phyloP scores from a whole-genome alignment of 768 basidiomycete genomes.

The Suillus cothurnatus region DNA sequence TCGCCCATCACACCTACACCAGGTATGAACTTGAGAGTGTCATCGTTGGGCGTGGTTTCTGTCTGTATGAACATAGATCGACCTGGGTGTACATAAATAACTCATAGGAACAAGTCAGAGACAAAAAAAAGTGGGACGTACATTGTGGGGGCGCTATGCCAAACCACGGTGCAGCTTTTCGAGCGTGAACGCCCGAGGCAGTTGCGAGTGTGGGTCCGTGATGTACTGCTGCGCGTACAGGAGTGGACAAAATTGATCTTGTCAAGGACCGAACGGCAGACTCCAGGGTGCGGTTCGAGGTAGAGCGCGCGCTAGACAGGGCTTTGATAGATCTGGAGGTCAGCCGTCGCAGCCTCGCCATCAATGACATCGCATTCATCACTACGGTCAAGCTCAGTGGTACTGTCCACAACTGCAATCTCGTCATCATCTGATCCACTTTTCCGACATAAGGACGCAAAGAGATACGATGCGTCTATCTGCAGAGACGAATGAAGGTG shows the following conservation, averaged over 20 bases:
- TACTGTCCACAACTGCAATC: too few relatives aligned
- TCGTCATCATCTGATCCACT: too few relatives aligned
- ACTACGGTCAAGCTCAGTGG: too few relatives aligned
- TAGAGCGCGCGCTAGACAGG: slow-evolving; percentile 2
- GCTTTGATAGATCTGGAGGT: too few relatives aligned
- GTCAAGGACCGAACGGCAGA: slow-evolving; percentile 20
- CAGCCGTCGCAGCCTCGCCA: too few relatives aligned
- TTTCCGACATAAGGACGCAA: too few relatives aligned
- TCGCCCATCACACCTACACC: slow-evolving; percentile 86
- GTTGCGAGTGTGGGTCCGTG: slow-evolving; percentile 38
- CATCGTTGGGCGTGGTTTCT: slow-evolving; percentile 94
- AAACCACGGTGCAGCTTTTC: slow-evolving; percentile 6
- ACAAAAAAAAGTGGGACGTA: slow-evolving; percentile 12
- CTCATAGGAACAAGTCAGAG: background rate
- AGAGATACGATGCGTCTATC: too few relatives aligned
- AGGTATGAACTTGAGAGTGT: slow-evolving; percentile 97
- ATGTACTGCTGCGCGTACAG: slow-evolving; percentile 29
- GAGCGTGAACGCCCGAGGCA: slow-evolving; percentile 30
- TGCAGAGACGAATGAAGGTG: too few relatives aligned
- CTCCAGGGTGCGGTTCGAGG: slow-evolving; percentile 14
- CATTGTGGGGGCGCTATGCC: slow-evolving; percentile 33
- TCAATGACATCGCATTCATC: too few relatives aligned
- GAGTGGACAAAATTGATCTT: slow-evolving; percentile 24
- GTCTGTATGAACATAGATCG: slow-evolving; percentile 99
- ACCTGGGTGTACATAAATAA: slow-evolving; percentile 38